Evolutionary conservation across 1,284 basidiomycete genomes (phyloP), one percentile per base, ranked within the genome.

Genomic region (Cutaneotrichosporon spelunceum): DNA sequence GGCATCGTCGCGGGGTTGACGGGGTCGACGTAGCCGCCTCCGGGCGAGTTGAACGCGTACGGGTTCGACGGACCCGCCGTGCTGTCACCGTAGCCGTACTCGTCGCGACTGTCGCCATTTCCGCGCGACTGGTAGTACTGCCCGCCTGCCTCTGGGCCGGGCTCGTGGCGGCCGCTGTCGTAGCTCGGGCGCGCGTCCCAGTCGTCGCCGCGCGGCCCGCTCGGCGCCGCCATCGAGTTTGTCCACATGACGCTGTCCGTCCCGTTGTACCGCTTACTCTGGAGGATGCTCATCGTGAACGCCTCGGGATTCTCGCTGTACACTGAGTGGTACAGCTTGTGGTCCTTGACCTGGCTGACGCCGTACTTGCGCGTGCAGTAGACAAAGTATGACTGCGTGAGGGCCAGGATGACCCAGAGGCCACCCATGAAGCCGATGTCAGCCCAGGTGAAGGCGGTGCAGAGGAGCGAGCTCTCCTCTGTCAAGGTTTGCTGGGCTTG

Each of bases 401-500:
- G 80, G 24, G 84, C 85, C 30, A 95, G 81, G 13, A 93, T 72
- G 7, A 88, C 77, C 89, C 91, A 95, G 21, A 93, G 80, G 4
- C 85, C 89, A 23, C 83, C 88, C 91, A 95, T 93, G 65, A 95
- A 80, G 39, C 93, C 93, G n/a, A 95, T 81, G 72, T 90, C 88
- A 6, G 90, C 88, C 91, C 91, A 95, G 8, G 91, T 83, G 73
- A 95, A 93, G 58, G 93, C 88, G 56, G 87, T 83, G 79, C 93
- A 95, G 19, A 95, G 81, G 1, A 83, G 86, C 52, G 86, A 77
- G 9, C 84, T 87, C 76, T 89, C 85, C 24, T 68, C 64, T 11
- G 57, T 57, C 9, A 75, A 66, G 4, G 71, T 72, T 26, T 66
- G 55, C 26, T 64, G 70, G 29, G 33, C 16, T n/a, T 33, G 26